Evolutionary conservation across 2,329 filamentous ascomycete genomes (phyloP).

Genomic region (Thielaviopsis populi): DNA sequence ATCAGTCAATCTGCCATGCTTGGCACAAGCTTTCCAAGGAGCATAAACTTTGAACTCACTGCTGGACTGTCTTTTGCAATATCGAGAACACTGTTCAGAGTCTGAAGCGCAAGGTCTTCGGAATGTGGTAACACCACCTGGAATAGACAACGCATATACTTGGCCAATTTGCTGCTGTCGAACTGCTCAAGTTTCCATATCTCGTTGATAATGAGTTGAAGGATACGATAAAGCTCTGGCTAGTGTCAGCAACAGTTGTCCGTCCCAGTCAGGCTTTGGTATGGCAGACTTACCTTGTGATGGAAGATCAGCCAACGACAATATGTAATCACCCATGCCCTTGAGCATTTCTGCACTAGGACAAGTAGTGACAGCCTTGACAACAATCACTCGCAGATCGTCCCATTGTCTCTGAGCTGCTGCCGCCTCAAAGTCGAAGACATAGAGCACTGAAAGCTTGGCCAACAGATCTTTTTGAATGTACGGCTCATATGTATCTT

Average conservation of each 20-base stretch:
- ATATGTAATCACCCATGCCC: slow-evolving; percentile 49
- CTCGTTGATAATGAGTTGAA: slow-evolving; percentile 56
- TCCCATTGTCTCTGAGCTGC: slow-evolving; percentile 53
- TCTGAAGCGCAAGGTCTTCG: slow-evolving; percentile 38
- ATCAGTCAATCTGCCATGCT: background rate
- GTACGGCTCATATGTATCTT: slow-evolving; percentile 8
- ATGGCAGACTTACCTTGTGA: slow-evolving; percentile 31
- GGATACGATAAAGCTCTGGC: slow-evolving; percentile 34
- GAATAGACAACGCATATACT: slow-evolving; percentile 67
- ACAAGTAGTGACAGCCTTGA: slow-evolving; percentile 30
- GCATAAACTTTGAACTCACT: slow-evolving; percentile 24
- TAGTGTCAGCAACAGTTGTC: slow-evolving; percentile 5
- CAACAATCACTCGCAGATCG: slow-evolving; percentile 44
- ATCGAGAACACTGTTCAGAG: slow-evolving; percentile 47
- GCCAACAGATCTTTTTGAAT: slow-evolving; percentile 34
- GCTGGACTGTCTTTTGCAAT: slow-evolving; percentile 37
- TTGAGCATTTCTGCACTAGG: slow-evolving; percentile 37
- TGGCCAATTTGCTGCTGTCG: slow-evolving; percentile 46
- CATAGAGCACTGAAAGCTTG: slow-evolving; percentile 52
- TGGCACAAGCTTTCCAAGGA: background rate
- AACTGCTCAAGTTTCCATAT: slow-evolving; percentile 44
- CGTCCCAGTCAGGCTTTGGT: background rate
- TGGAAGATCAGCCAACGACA: slow-evolving; percentile 36
- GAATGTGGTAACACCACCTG: slow-evolving; percentile 47
- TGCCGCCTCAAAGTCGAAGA: slow-evolving; percentile 68